Evolutionary conservation across 2,329 filamentous ascomycete species (phyloP).

Genomic region (Penicillium frequentans): DNA sequence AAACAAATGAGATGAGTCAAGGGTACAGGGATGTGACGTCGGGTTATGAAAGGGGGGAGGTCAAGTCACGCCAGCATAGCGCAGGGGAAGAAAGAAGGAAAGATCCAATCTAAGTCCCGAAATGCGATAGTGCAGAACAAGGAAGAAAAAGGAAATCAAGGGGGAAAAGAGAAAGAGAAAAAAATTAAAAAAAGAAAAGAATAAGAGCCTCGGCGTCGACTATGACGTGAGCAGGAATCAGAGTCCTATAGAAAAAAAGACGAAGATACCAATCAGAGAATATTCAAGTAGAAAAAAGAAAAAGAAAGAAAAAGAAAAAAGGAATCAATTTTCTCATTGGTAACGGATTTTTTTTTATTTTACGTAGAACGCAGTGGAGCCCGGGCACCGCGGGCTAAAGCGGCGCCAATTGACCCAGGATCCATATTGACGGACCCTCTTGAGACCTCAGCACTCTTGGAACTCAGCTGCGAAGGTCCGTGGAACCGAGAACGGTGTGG

Average conservation of each 20-base stretch:
- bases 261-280: conserved; percentile 4
- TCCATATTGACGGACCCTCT: conserved; percentile 17
- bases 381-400: conserved; percentile 25
- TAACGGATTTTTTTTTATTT: conserved; percentile 14
- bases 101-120: conserved; percentile 11
- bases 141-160: conserved; percentile 5
- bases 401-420: conserved; percentile 37
- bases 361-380: conserved; percentile 21
- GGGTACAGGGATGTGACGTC: conserved; percentile 27
- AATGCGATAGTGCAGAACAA: conserved; percentile 5
- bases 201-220: conserved; percentile 25
- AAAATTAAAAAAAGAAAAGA: conserved; percentile 16
- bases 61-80: conserved; percentile 28
- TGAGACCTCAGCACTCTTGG: conserved; percentile 13
- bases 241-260: conserved; percentile 5
- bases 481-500: background rate
- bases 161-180: conserved; percentile 14
- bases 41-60: conserved; percentile 19
- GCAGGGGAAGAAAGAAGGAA: conserved; percentile 21
- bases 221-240: conserved; percentile 29
- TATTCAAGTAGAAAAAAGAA: background rate
- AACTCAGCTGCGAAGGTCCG: conserved; percentile 31
- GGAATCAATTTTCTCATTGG: conserved; percentile 21
- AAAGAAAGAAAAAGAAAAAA: background rate
- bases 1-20: conserved; percentile 26